Evolutionary conservation across 169 alveolate genomes (phyloP).

Genomic region (Plasmodium cynomolgi): DNA sequence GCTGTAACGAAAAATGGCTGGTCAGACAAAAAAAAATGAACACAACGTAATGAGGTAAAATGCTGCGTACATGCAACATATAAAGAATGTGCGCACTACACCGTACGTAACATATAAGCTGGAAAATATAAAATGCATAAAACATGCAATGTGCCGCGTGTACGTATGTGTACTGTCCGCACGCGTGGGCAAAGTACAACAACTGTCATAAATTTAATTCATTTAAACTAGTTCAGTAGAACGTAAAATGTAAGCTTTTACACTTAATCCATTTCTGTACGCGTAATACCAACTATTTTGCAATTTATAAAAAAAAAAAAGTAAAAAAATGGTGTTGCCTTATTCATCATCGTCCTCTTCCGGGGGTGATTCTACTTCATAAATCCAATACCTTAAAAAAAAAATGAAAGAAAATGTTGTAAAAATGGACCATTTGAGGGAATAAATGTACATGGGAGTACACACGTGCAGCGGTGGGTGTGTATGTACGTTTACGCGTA

Average conservation of each 20-base stretch:
- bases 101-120: background rate
- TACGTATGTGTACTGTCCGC: background rate
- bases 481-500: background rate
- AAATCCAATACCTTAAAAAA: slow-evolving; percentile 87
- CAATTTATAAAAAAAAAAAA: slow-evolving; percentile 9
- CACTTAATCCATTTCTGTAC: background rate
- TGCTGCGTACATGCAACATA: background rate
- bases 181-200: background rate
- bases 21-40: background rate
- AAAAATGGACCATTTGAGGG: background rate
- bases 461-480: background rate
- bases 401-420: background rate
- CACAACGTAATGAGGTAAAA: background rate
- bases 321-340: background rate
- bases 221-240: background rate
- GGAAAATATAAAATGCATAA: background rate
- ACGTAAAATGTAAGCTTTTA: background rate
- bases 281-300: background rate
- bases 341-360: slow-evolving; percentile 78
- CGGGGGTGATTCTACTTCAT: slow-evolving; percentile 93
- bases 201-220: background rate
- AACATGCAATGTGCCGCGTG: background rate
- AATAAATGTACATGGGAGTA: background rate
- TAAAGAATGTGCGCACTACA: background rate
- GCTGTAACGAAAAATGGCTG: background rate